Conservation (phyloP, 305 asterid species). For the Euphrasia arctica region DNA sequence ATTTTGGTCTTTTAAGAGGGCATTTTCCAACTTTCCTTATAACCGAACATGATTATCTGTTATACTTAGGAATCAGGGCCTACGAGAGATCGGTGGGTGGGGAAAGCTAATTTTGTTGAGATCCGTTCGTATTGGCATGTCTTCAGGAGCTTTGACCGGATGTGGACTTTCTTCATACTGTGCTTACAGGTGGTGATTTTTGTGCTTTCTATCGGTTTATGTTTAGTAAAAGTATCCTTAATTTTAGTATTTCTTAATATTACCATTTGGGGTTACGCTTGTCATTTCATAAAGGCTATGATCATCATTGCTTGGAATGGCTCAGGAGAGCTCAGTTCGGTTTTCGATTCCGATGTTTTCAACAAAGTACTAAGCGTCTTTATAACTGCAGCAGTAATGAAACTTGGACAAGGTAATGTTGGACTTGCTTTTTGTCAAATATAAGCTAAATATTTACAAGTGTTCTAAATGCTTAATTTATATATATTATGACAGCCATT, state of each 20-base stretch:
- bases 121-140: conserved; percentile 78
- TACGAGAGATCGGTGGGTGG: conserved; percentile 65
- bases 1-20: background rate
- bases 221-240: conserved; percentile 13
- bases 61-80: conserved; percentile 46
- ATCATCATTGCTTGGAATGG: conserved; percentile 85
- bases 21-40: conserved; percentile 18
- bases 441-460: too few species aligned
- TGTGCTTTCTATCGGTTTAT: conserved; percentile 18
- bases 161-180: conserved; percentile 82
- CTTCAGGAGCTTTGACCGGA: conserved; percentile 74
- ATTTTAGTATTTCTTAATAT: conserved; percentile 17
- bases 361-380: conserved; percentile 78
- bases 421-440: background rate
- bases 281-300: conserved; percentile 57
- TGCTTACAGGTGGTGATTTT: conserved; percentile 61
- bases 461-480: too few species aligned
- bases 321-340: conserved; percentile 54
- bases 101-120: conserved; percentile 80
- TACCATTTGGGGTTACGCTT: conserved; percentile 17
- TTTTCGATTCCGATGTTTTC: conserved; percentile 52
- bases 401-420: conserved; percentile 81
- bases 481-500: conserved; percentile 48
- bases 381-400: conserved; percentile 83
- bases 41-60: conserved; percentile 26